Evolutionary conservation across 805 yeast species (phyloP), one percentile per base, ranked within the genome.

Genomic region (Blastobotrys chiropterorum): DNA sequence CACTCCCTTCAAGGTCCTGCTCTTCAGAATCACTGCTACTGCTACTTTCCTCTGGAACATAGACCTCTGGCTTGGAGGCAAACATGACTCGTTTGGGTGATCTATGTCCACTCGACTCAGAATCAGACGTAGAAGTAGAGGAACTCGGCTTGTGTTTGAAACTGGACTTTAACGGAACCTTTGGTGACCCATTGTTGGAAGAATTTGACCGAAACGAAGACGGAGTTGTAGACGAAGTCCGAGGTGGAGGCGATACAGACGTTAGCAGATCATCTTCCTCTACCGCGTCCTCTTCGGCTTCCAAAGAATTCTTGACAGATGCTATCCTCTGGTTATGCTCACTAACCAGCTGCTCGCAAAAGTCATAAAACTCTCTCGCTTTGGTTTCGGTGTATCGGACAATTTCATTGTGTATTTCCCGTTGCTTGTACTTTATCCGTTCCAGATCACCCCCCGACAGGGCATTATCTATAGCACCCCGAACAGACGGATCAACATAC

Each of bases 401-500:
- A 20, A 56, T 56, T 13, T 54, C 56, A 4, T 42, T 47, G 17
- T 56, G 56, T 20, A 50, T 40, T 45, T 48, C 45, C 4, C 49
- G 44, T 38, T 56, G 57, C 39, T 49, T 47, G 16, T 38, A 21
- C 16, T 52, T 44, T 38, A 56, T 49, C 39, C 41, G 45, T 22
- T 41, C 49, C 20, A 47, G 44, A 19, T 20, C 42, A 7, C 40
- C 48, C 19, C 39, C 40, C 3, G 56, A 51, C 17, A 56, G 38
- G 21, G 17, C 26, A 20, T 26, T 54, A 31, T 20, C 31, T 31
- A 54, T 44, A 17, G 48, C 51, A 14, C 49, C 52, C 15, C 56
- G 50, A 34, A 56, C 17, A n/a, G 42, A n/a, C 13, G 52, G 52
- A 15, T 54, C 46, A 31, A 56, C 47, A 34, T 54, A 54, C 44